Evolutionary conservation across 2,329 filamentous ascomycete genomes (phyloP).

Genomic region (Botrytis byssoidea): DNA sequence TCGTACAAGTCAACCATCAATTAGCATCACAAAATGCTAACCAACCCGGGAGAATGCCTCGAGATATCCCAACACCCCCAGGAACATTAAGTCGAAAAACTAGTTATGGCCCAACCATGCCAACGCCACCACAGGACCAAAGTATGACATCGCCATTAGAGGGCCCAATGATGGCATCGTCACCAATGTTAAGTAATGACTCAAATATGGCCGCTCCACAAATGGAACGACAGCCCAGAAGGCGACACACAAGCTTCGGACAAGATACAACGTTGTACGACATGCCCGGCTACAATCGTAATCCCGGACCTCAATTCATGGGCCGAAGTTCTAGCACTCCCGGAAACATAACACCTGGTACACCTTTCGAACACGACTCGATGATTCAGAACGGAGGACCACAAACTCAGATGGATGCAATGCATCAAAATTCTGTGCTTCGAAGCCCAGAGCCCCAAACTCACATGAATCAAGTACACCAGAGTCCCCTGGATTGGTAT

Average conservation of each 20-base stretch:
- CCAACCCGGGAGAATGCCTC: neutral
- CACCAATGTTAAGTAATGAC: neutral
- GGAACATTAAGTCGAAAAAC: neutral
- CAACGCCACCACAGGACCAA: neutral
- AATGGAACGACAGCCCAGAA: neutral
- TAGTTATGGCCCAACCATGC: neutral
- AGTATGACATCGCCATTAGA: neutral
- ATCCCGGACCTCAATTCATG: neutral
- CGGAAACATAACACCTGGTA: neutral
- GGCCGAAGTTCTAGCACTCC: neutral
- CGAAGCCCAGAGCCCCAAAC: neutral
- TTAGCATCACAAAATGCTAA: neutral
- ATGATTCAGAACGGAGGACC: neutral
- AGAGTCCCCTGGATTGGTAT: neutral
- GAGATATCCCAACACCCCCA: neutral
- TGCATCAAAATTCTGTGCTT: neutral
- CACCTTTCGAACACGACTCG: neutral
- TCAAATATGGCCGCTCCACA: neutral
- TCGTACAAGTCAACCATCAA: neutral
- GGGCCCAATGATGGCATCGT: neutral
- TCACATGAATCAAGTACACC: neutral
- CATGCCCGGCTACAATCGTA: neutral
- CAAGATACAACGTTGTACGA: neutral
- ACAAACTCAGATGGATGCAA: neutral
- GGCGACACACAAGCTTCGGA: neutral